Evolutionary conservation across 2,329 filamentous ascomycete genomes (phyloP).

Genomic region (Microdochium nivale): DNA sequence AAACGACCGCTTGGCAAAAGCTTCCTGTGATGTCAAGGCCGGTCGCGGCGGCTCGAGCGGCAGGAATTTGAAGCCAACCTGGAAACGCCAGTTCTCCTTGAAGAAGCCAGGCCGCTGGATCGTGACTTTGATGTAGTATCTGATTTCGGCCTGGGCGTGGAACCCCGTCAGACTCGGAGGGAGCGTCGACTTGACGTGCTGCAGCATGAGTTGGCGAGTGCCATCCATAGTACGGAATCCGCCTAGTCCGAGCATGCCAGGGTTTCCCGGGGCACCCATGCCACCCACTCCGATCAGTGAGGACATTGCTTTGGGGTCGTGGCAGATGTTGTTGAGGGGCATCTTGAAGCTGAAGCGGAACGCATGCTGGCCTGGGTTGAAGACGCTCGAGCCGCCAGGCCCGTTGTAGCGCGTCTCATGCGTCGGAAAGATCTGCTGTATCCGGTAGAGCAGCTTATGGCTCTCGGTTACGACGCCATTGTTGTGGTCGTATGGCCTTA

Average conservation of each 20-base stretch:
- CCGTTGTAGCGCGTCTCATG: constrained; percentile 33
- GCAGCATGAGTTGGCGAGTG: constrained; percentile 51
- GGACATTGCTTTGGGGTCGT: constrained; percentile 42
- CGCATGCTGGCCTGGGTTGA: constrained; percentile 62
- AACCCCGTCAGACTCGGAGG: constrained; percentile 86
- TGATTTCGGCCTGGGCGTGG: constrained; percentile 78
- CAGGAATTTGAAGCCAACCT: constrained; percentile 71
- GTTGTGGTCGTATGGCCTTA: constrained; percentile 19
- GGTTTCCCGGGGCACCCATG: constrained; percentile 27
- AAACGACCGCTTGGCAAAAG: constrained; percentile 70
- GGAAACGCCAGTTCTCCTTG: constrained; percentile 75
- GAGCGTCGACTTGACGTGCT: constrained; percentile 76
- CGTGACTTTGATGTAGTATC: constrained; percentile 94
- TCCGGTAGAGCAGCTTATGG: constrained; percentile 68
- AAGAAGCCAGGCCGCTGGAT: constrained; percentile 81
- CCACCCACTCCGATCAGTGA: constrained; percentile 47
- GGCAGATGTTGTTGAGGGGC: constrained; percentile 67
- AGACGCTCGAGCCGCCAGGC: constrained; percentile 38
- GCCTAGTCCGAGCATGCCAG: constrained; percentile 36
- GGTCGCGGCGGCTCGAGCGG: constrained; percentile 85
- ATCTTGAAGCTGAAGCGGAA: constrained; percentile 76
- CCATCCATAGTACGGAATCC: constrained; percentile 54
- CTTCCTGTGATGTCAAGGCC: constrained; percentile 60
- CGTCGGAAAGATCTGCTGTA: constrained; percentile 64
- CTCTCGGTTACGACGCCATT: constrained; percentile 44